Evolutionary conservation across 495 filamentous ascomycete genomes (phyloP).

Genomic region (Daldinia caldariorum): DNA sequence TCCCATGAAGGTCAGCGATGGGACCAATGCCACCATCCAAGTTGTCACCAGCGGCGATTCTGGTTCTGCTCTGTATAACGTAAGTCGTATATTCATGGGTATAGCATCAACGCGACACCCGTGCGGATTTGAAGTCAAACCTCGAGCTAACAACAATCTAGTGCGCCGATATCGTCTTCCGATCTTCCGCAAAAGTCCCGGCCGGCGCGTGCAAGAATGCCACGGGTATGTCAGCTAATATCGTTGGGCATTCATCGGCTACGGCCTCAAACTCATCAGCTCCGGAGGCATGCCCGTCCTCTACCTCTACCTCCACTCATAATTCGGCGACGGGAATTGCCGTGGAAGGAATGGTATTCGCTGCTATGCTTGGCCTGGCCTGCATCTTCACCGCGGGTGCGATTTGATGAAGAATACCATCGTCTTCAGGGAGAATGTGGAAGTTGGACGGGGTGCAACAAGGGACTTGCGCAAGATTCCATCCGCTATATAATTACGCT

Average conservation of each 20-base stretch:
- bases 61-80: conserved; percentile 69
- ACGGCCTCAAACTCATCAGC: background rate
- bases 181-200: conserved; percentile 53
- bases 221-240: conserved; percentile 49
- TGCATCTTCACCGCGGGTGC: conserved; percentile 59
- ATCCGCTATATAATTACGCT: conserved; percentile 23
- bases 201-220: conserved; percentile 60
- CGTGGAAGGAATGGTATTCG: conserved; percentile 49
- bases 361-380: conserved; percentile 63
- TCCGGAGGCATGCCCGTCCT: conserved; percentile 2
- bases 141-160: conserved; percentile 35
- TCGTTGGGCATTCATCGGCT: conserved; percentile 19
- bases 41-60: conserved; percentile 61
- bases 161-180: conserved; percentile 73
- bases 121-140: conserved; percentile 20
- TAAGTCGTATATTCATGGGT: conserved; percentile 49
- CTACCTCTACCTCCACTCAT: conserved; percentile 8
- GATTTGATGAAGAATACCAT: conserved; percentile 31
- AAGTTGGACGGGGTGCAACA: conserved; percentile 11
- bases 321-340: conserved; percentile 17
- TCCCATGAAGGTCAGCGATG: conserved; percentile 60
- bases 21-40: conserved; percentile 63
- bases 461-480: conserved; percentile 4
- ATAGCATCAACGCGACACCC: conserved; percentile 20
- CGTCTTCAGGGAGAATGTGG: background rate